Conservation (phyloP, 2,329 filamentous ascomycete genomes). For the Penicillium sp. region DNA sequence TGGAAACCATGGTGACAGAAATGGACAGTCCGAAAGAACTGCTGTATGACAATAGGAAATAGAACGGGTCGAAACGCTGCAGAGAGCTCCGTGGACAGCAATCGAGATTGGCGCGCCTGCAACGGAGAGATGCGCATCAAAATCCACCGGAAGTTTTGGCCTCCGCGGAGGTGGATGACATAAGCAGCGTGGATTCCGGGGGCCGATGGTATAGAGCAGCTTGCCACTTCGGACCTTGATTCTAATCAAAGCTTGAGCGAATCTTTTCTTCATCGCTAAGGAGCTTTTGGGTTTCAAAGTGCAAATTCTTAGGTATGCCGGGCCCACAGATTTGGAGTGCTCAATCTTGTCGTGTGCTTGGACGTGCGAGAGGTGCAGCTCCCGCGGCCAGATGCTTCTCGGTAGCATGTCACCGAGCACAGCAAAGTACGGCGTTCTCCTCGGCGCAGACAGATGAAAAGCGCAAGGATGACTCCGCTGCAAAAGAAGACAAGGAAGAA, state of each 20-base stretch:
- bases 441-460: conserved; percentile 19
- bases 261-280: not conserved
- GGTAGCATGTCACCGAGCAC: conserved; percentile 28
- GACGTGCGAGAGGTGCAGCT: conserved; percentile 18
- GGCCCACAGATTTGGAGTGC: conserved; percentile 22
- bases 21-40: not conserved
- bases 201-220: not conserved
- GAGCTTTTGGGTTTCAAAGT: not conserved
- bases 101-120: conserved; percentile 16
- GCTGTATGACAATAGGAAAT: not conserved
- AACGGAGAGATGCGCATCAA: conserved; percentile 21
- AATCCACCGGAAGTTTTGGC: conserved; percentile 28
- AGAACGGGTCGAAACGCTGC: conserved; percentile 9
- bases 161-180: conserved; percentile 41
- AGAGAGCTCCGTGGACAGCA: conserved; percentile 17
- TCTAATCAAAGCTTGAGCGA: not conserved
- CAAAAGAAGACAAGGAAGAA: conserved; percentile 39
- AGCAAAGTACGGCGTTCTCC: conserved; percentile 30
- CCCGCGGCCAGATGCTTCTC: conserved; percentile 28
- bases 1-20: conserved; percentile 46
- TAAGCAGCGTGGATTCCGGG: conserved; percentile 24
- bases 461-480: conserved; percentile 12
- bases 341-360: conserved; percentile 20
- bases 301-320: conserved; percentile 24
- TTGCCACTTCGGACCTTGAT: not conserved